Conservation (phyloP, 2,329 filamentous ascomycete genomes). For the Graphilbum ipis-grandicollis region DNA sequence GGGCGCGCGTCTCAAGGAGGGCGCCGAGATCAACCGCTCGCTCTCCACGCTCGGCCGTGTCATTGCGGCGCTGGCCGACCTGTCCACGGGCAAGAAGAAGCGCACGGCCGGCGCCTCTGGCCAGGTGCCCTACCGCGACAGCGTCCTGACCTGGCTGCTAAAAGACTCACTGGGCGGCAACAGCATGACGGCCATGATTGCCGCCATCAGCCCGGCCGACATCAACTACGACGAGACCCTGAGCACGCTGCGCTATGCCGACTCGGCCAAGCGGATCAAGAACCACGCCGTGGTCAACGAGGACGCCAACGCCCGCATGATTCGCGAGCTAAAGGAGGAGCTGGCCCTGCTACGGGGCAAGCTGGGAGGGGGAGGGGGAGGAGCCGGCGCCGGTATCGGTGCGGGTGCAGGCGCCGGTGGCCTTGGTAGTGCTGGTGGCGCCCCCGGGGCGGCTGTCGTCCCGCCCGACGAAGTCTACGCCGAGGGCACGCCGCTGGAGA, state of each 20-base stretch:
- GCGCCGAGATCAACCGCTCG: constrained; percentile 95
- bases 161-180: constrained; percentile 97
- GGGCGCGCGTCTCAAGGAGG: constrained; percentile 86
- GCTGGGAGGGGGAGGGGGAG: constrained; percentile 35
- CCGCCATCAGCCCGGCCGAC: constrained; percentile 91
- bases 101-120: constrained; percentile 45
- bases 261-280: constrained; percentile 98
- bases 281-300: constrained; percentile 99
- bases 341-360: constrained; percentile 73
- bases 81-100: constrained; percentile 71
- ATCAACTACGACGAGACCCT: constrained; percentile 98
- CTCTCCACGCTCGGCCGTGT: constrained; percentile 92
- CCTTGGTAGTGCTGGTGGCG: constrained; percentile 21
- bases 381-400: constrained; percentile 24
- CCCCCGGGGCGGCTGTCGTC: constrained; percentile 27
- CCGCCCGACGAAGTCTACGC: constrained; percentile 72
- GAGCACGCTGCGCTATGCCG: constrained; percentile 86
- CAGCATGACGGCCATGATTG: constrained; percentile 99
- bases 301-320: constrained; percentile 97
- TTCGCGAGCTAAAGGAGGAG: constrained; percentile 92
- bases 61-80: constrained; percentile 84
- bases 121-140: constrained; percentile 92
- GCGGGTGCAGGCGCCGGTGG: constrained; percentile 28
- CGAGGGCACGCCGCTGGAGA: constrained; percentile 77
- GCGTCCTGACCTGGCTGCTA: constrained; percentile 84